Evolutionary conservation across 2,329 filamentous ascomycete genomes (phyloP), one percentile per base, ranked within the genome.

Genomic region (Nectriaceae sp.): DNA sequence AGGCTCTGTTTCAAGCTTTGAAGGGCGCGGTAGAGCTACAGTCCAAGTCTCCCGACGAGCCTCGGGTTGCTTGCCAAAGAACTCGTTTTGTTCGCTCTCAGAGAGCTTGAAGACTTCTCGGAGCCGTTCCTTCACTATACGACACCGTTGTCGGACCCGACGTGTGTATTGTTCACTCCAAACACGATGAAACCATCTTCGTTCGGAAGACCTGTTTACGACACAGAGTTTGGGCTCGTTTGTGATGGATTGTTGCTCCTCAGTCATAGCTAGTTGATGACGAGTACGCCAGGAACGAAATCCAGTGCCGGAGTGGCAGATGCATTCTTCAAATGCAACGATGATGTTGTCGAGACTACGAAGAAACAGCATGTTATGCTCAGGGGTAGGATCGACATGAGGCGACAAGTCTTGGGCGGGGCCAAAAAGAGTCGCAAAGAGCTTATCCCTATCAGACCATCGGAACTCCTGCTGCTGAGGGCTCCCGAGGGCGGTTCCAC

Each of bases 251-350:
- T 31, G 40, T 3, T 57, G 31, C 3, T 52, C 54, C 2, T 38
- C 20, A 4, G 60, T 51, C 50, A 65, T 61, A 18, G 61, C 62
- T 18, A 18, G 21, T 42, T 62, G 56, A 44, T 63, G 61, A 10
- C 55, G 57, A 4, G 36, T 31, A 8, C 51, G 41, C 50, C 57
- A 63, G 4, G 44, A 38, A 3, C 42, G 33, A 40, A 65, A 62
- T 6, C 61, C 61, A 4, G 29, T 38, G 26, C 61, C 57, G 24
- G 47, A 54, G 45, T 59, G 56, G 11, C 40, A 39, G 21, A 63
- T 62, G 42, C 52, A 50, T 3, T 29, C 35, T 36, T 65, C 61
- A 21, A 65, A 62, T 11, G 41, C 18, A 18, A 50, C 40, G 11
- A 65, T 60, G 35, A 56, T 41, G 16, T 44, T 40, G 21, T 64